A percentile compares a stretch with the other conserved stretches of the same genome.
Conservation (phyloP, 176 grass and related monocot species). For the Oryza longistaminata region DNA sequence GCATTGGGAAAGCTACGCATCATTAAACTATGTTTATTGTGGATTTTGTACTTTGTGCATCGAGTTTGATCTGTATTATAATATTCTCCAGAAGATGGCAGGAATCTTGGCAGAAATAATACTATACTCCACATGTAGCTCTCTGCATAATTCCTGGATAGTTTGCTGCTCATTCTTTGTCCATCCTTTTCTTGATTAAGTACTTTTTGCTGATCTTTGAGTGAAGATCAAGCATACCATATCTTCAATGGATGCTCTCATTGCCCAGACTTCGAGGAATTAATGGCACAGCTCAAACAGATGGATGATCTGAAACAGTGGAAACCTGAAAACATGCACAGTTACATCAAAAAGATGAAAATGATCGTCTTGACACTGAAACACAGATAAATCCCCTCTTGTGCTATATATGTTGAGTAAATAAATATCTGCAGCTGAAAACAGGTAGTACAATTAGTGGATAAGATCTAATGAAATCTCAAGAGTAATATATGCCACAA, state of each 20-base stretch:
- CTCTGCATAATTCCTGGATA: neutral
- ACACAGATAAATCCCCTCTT: neutral
- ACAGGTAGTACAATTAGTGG: neutral
- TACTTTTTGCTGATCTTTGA: neutral
- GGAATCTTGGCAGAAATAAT: conserved; percentile 6
- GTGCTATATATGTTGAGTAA: neutral
- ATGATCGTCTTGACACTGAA: neutral
- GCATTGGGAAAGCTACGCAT: conserved; percentile 18
- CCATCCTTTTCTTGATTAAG: neutral
- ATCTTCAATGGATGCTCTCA: neutral
- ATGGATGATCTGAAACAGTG: neutral
- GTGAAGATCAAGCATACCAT: neutral
- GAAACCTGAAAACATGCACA: neutral
- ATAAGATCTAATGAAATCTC: conserved; percentile 16
- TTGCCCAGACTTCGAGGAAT: neutral
- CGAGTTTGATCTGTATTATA: neutral
- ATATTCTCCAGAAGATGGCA: conserved; percentile 10
- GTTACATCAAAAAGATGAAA: neutral
- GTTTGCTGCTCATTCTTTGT: neutral
- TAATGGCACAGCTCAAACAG: neutral
- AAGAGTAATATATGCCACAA: no score
- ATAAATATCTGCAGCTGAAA: neutral
- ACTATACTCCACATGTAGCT: conserved; percentile 4
- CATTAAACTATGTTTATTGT: conserved; percentile 17
- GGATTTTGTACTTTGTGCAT: conserved; percentile 14